Base-by-base conservation (phyloP, 371 early-diverging fungal species). In the Saksenaea vasiformis region DNA sequence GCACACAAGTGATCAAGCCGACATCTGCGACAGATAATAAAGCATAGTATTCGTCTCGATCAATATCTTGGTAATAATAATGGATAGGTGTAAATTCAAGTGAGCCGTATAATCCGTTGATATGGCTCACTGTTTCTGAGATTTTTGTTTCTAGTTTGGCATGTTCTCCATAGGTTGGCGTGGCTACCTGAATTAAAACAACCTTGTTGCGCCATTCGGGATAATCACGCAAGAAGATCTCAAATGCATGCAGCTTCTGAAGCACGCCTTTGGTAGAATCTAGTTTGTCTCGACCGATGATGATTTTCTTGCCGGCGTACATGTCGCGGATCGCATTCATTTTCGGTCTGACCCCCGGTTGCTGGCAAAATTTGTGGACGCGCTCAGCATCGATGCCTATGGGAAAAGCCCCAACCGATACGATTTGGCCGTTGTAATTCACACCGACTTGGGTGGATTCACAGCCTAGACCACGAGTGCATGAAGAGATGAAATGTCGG, bases 181-280 rank as follows among this genome's bases (percentile, higher is more conserved):
- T 73, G 15, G 87, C 83, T 8, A 88, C 88, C 76, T 98, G 98
- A 51, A 97, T 89, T 38, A 98, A 72, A n/a, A 96, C 94, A 1
- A 95, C 96, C 27, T 84, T 87, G 17, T 93, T 88, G 3, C 86
- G 88, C 90, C 92, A 95, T 70, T 98, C 95, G 1, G 98, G 98
- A 72, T 94, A 93, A 54, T 89, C 84, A 1, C 80, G 77, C 54
- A 99, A 73, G 67, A 99, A 98, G 66, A 90, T 89, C 76, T 97
- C 95, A 78, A 95, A 99, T 0, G 95, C 97, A 36, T 90, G 86
- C 26, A 99, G 75, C 74, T 99, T 98, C 76, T 99, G 98, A 35
- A 93, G 87, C 13, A 99, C 95, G 17, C 99, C 99, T 74, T 99
- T 99, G 64, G 98, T 96, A 58, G 93, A 92, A 76, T 99, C 99